phyloP scores from a whole-genome alignment of 2,329 filamentous ascomycete genomes.

The Laburnicola sp. region DNA sequence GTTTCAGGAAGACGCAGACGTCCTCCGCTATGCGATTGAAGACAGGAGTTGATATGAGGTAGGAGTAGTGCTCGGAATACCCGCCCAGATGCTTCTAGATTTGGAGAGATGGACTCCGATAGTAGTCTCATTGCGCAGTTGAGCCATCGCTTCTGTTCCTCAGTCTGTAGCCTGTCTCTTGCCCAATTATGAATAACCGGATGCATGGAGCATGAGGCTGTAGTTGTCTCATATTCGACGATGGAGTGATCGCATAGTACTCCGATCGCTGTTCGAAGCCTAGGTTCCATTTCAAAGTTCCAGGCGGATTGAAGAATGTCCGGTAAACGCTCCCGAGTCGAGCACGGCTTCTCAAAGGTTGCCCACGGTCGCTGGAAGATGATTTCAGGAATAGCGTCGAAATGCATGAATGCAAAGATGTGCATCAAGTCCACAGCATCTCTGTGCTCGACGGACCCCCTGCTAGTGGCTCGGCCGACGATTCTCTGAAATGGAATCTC shows the following conservation, averaged over 20 bases:
- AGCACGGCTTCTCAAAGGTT: constrained; percentile 1
- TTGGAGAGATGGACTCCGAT: constrained; percentile 28
- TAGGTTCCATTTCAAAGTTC: constrained; percentile 19
- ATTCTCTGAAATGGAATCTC: constrained; percentile 31
- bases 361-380: constrained; percentile 20
- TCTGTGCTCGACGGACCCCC: constrained; percentile 15
- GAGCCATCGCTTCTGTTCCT: constrained; percentile 30
- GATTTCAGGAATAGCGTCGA: constrained; percentile 30
- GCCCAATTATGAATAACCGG: constrained; percentile 41
- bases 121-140: constrained; percentile 30
- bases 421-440: constrained; percentile 42
- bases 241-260: constrained; percentile 26
- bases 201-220: constrained; percentile 36
- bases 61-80: constrained; percentile 26
- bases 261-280: constrained; percentile 18
- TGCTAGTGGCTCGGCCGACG: constrained; percentile 4
- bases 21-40: constrained; percentile 17
- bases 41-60: constrained; percentile 19
- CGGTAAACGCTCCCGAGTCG: constrained; percentile 11
- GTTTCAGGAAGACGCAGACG: constrained; percentile 23
- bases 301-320: constrained; percentile 21
- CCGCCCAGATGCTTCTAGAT: constrained; percentile 15
- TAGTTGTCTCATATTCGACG: constrained; percentile 24
- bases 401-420: constrained; percentile 38
- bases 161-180: constrained; percentile 30